Evolutionary conservation across 768 basidiomycete species (phyloP).

Genomic region (Mycena albidolilacea): DNA sequence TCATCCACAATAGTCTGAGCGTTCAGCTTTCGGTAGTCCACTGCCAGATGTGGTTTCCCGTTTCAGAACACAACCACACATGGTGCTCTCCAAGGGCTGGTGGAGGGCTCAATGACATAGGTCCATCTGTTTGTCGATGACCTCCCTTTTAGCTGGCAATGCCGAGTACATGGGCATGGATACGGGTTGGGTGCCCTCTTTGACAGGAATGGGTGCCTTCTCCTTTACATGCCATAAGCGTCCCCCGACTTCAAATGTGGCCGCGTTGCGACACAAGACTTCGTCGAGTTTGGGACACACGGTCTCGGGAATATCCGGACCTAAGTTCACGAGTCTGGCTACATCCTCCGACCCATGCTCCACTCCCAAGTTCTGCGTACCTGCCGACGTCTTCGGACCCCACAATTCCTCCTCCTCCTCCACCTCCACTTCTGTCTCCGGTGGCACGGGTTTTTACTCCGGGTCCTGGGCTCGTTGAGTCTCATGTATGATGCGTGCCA

Average conservation of each 20-base stretch:
- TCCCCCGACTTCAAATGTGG: too few relatives aligned
- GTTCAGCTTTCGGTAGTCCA: conserved; percentile 49
- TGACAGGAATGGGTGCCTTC: conserved; percentile 29
- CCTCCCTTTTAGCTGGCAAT: conserved; percentile 40
- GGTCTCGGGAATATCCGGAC: conserved; percentile 35
- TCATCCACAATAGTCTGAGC: background rate
- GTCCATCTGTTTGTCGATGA: too few relatives aligned
- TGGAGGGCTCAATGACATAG: too few relatives aligned
- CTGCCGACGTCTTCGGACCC: too few relatives aligned
- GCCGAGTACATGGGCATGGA: conserved; percentile 43
- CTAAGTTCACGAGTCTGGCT: conserved; percentile 34
- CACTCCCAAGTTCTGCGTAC: too few relatives aligned
- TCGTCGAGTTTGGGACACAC: conserved; percentile 11
- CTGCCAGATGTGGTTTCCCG: conserved; percentile 51
- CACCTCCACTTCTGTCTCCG: too few relatives aligned
- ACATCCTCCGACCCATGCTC: conserved; percentile 16
- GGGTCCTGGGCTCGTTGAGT: too few relatives aligned
- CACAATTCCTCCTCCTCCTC: too few relatives aligned
- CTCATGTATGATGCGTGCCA: too few relatives aligned
- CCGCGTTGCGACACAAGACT: conserved; percentile 9
- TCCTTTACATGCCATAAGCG: background rate
- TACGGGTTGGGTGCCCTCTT: conserved; percentile 35
- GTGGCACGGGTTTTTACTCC: too few relatives aligned
- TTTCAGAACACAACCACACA: conserved; percentile 34
- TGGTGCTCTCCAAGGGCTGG: too few relatives aligned